Conservation (phyloP, 176 grass and related monocot genomes). For the Carex myosuroides region DNA sequence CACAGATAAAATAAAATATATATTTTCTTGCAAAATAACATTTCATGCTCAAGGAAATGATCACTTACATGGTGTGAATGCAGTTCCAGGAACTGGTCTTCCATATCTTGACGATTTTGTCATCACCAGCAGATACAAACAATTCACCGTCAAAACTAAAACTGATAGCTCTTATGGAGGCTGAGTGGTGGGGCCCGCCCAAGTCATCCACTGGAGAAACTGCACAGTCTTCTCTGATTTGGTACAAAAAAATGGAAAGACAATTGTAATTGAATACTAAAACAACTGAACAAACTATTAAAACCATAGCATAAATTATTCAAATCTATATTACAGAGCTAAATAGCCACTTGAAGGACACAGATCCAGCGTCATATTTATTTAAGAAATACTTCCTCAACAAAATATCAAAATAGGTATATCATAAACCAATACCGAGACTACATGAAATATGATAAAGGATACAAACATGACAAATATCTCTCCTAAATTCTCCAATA, state of each 20-base stretch:
- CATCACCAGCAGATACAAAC: conserved; percentile 71
- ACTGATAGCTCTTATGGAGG: conserved; percentile 57
- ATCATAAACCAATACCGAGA: background rate
- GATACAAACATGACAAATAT: background rate
- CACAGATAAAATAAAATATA: background rate
- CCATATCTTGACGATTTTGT: conserved; percentile 90
- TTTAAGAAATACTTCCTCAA: background rate
- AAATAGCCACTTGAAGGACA: background rate
- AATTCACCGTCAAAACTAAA: conserved; percentile 46
- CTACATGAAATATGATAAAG: background rate
- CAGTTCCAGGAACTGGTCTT: conserved; percentile 58
- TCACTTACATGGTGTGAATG: conserved; percentile 58
- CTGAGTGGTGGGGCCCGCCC: conserved; percentile 42
- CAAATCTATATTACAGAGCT: background rate
- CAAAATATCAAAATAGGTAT: background rate
- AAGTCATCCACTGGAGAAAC: conserved; percentile 41
- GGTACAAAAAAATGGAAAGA: conserved; percentile 7
- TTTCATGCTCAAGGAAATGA: background rate
- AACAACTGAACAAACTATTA: background rate
- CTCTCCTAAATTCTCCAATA: background rate
- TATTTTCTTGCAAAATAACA: background rate
- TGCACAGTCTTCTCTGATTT: conserved; percentile 36
- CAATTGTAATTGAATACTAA: background rate
- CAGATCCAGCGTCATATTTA: background rate
- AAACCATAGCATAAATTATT: background rate